Base-by-base conservation (phyloP, 306 rosid genomes). In the Pyrus pyrifolia region DNA sequence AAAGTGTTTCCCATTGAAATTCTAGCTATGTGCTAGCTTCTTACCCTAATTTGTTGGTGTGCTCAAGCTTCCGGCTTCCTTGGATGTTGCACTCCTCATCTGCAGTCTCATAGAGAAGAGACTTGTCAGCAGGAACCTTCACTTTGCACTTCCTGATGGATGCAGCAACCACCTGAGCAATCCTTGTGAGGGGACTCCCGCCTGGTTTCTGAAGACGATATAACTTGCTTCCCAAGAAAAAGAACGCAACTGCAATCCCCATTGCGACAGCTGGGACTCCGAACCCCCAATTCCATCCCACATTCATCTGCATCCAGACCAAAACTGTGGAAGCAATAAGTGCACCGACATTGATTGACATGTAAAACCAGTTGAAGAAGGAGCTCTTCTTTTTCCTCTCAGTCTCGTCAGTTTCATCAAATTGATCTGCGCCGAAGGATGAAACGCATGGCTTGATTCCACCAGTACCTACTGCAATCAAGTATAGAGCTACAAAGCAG, bases 371-470 rank as follows among this genome's bases (percentile, higher is more conserved):
- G 64, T 90, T 90, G 90, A 93, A 89, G 85, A 89, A 90, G 52
- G 94, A 89, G 79, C 91, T 86, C 78, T 90, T 90, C 73, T 25
- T 87, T 79, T 81, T 80, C 83, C 83, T 85, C 84, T 90, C 97
- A 11, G 29, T 30, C 65, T 87, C 89, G 23, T 87, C 93, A 0
- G 55, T 59, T 42, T 93, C 97, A 64, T 93, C 97, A 69, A 90
- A 93, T 81, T 93, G 97, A 82, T 90, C 96, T 23, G 97, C 97
- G 27, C 97, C 96, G 4, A 92, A 90, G 15, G 96, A 86, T 42
- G 96, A 90, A n/a, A 92, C 94, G 71, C 97, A 93, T 17, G 97
- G 97, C 86, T 90, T 93, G 82, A 93, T 93, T 40, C 96, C 96
- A 18, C 96, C 96, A 3, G 97, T 88, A 33, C 97, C 97, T 29